These are phyloP conservation scores for Salix purpurea DNA, from an alignment of 345 rosid genomes.

Conservation along the genomic window DNA sequence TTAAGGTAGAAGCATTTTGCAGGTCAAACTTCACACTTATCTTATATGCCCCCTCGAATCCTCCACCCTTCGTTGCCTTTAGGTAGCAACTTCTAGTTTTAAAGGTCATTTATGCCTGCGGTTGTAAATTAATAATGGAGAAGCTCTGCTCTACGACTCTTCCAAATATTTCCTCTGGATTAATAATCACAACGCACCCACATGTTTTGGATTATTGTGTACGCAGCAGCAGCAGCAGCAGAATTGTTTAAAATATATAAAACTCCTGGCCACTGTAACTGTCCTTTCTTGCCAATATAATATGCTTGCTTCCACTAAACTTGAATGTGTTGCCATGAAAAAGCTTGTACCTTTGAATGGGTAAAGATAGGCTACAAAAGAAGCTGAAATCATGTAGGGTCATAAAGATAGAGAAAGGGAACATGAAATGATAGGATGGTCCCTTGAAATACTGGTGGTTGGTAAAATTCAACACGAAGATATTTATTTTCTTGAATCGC, in stretches of 20 bases:
- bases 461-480: neutral
- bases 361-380: neutral
- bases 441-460: neutral
- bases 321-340: neutral
- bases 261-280: neutral
- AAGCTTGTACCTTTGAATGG: neutral
- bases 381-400: neutral
- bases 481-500: neutral
- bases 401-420: neutral
- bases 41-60: constrained; percentile 4
- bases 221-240: neutral
- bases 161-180: constrained; percentile 7
- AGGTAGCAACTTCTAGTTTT: neutral
- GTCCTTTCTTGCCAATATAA: neutral
- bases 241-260: neutral
- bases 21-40: constrained; percentile 23
- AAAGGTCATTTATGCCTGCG: neutral
- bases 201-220: neutral
- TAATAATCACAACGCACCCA: neutral
- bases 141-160: neutral
- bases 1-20: constrained; percentile 18
- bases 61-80: constrained; percentile 1
- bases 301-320: neutral
- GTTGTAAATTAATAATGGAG: neutral
- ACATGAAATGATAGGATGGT: neutral